A percentile compares a stretch with the other conserved stretches of the same genome.
These are phyloP conservation scores for Sutorius eximius DNA, from an alignment of 1,284 basidiomycete genomes.

Conservation along the genomic window DNA sequence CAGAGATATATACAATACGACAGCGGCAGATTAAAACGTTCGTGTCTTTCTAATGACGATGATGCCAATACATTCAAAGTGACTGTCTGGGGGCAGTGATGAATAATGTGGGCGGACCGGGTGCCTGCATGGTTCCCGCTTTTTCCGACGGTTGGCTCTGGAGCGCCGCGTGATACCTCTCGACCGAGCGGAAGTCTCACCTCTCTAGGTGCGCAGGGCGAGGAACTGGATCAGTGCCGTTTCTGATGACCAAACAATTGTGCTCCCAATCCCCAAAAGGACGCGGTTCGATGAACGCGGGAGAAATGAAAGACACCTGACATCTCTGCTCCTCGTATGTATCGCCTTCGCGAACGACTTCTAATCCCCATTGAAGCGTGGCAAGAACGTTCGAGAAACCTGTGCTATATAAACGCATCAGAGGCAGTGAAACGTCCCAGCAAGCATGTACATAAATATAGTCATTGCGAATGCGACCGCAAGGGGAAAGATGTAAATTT, in stretches of 20 bases:
- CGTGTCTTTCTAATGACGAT: constrained; percentile 26
- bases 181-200: constrained; percentile 13
- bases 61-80: constrained; percentile 3
- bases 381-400: background rate
- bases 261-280: background rate
- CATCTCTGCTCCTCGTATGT: background rate
- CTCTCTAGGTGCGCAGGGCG: constrained; percentile 21
- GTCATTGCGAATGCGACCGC: constrained; percentile 2
- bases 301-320: too few relatives aligned
- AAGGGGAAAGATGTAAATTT: constrained; percentile 17
- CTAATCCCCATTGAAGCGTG: constrained; percentile 18
- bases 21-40: constrained; percentile 18
- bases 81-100: constrained; percentile 24
- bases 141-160: background rate
- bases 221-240: background rate
- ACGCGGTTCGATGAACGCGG: background rate
- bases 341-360: background rate
- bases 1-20: constrained; percentile 34
- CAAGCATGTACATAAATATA: constrained; percentile 3
- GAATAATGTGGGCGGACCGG: constrained; percentile 1
- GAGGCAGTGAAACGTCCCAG: constrained; percentile 3
- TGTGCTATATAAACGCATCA: constrained; percentile 8
- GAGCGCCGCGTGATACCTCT: background rate
- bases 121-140: constrained; percentile 13
- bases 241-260: constrained; percentile 3